Percentiles rank a stretch among this genome's conserved stretches.
These are phyloP conservation scores for Kwoniella europaea DNA, from an alignment of 768 basidiomycete genomes.

Conservation along the genomic window DNA sequence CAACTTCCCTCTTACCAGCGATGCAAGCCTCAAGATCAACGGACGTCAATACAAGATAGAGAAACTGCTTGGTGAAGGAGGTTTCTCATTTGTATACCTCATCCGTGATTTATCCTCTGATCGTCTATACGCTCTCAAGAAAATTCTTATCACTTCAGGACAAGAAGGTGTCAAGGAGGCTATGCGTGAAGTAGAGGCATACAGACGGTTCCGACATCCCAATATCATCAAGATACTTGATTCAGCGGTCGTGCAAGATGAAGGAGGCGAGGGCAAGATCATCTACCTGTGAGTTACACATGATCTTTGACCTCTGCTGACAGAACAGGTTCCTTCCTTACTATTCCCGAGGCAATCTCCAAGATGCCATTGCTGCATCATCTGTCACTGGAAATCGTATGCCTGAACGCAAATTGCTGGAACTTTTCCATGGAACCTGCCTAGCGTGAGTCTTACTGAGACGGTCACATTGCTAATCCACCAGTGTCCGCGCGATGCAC, in stretches of 20 bases:
- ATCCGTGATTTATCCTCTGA: slow-evolving; percentile 59
- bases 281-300: slow-evolving; percentile 70
- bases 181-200: slow-evolving; percentile 79
- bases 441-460: slow-evolving; percentile 63
- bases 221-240: slow-evolving; percentile 97
- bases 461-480: too few species aligned
- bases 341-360: slow-evolving; percentile 75
- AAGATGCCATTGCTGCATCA: slow-evolving; percentile 89
- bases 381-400: slow-evolving; percentile 80
- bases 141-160: slow-evolving; percentile 60
- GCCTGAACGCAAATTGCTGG: slow-evolving; percentile 84
- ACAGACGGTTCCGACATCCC: slow-evolving; percentile 92
- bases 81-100: slow-evolving; percentile 59
- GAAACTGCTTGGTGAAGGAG: slow-evolving; percentile 93
- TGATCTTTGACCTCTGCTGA: slow-evolving; percentile 17
- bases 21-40: slow-evolving; percentile 91
- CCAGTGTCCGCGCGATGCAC: slow-evolving; percentile 84
- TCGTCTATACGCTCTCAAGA: slow-evolving; percentile 95
- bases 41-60: slow-evolving; percentile 92
- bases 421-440: slow-evolving; percentile 91
- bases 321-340: slow-evolving; percentile 71
- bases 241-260: slow-evolving; percentile 91
- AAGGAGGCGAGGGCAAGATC: slow-evolving; percentile 88
- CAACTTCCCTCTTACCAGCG: slow-evolving; percentile 23
- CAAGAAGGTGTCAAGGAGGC: slow-evolving; percentile 70